phyloP scores from a whole-genome alignment of 2,329 filamentous ascomycete genomes.

The Periconia sp. region DNA sequence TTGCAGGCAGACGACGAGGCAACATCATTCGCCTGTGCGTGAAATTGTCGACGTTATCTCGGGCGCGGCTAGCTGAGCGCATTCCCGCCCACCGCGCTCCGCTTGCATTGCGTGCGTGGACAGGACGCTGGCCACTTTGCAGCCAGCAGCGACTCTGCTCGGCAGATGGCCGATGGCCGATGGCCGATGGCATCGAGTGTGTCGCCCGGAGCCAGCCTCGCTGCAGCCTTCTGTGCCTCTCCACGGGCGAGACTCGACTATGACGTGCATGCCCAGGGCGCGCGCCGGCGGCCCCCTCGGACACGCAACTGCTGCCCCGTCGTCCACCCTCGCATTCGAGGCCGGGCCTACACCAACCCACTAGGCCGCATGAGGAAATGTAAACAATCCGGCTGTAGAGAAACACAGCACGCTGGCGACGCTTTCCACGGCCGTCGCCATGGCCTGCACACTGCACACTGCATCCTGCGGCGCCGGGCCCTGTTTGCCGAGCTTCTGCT shows the following conservation, averaged over 20 bases:
- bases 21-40: conserved; percentile 29
- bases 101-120: conserved; percentile 6
- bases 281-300: neutral
- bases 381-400: conserved; percentile 1
- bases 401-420: too few relatives aligned
- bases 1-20: conserved; percentile 32
- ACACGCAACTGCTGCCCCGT: neutral
- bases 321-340: too few relatives aligned
- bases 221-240: too few relatives aligned
- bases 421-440: too few relatives aligned
- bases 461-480: too few relatives aligned
- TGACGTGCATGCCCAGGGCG: neutral
- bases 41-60: conserved; percentile 28
- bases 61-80: conserved; percentile 28
- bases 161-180: neutral
- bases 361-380: conserved; percentile 1
- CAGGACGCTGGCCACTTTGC: neutral
- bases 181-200: neutral
- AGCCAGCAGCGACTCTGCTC: neutral
- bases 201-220: too few relatives aligned
- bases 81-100: conserved; percentile 6
- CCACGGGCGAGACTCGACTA: too few relatives aligned
- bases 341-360: neutral
- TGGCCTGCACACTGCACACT: too few relatives aligned
- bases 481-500: too few relatives aligned